Evolutionary conservation across 768 basidiomycete species (phyloP), one percentile per base, ranked within the genome.

Genomic region (Kwoniella sp.): DNA sequence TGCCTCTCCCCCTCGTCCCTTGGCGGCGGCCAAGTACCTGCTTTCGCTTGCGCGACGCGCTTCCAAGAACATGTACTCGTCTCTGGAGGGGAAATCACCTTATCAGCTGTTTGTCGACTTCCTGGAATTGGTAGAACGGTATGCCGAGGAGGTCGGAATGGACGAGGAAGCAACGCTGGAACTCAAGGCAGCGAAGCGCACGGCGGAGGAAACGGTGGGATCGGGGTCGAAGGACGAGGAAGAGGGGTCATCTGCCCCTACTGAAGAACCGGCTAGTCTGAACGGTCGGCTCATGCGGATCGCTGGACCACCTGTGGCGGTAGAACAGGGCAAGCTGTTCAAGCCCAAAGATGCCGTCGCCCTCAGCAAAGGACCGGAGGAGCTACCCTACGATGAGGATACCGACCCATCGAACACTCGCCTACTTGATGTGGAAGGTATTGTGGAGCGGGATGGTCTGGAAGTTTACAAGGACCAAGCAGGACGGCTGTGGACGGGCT

Each of bases 391-490:
- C 51, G 83, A 88, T 62, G 84, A 85, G 60, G 89, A 92, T 59
- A 88, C 87, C 58, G 90, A 98, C 65, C 84, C 89, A 0, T 73
- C 78, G 11, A 87, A 80, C 68, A 57, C 78, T 1, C 78, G 79
- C 20, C 86, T 81, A 67, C 79, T 98, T 50, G 88, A 98, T 66
- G 84, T 99, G 52, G 92, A 93, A 65, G 76, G 78, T 31, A 86
- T 99, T 53, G 80, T 99, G 33, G 81, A 81, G 25, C 82, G 84
- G 57, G 91, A 98, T 61, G 95, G 95, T 14, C 78, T 99, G 22
- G 79, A 78, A 2, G 78, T 92, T 15, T 98, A 96, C 75, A 90
- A 89, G 70, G 95, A 99, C 71, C 95, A 99, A 75, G 89, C 92
- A 2, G 95, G 95, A 10, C 83, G 89, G 43, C 75, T 99, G 25